Base-by-base conservation (phyloP, 345 rosid species). In the Dovyalis caffra region DNA sequence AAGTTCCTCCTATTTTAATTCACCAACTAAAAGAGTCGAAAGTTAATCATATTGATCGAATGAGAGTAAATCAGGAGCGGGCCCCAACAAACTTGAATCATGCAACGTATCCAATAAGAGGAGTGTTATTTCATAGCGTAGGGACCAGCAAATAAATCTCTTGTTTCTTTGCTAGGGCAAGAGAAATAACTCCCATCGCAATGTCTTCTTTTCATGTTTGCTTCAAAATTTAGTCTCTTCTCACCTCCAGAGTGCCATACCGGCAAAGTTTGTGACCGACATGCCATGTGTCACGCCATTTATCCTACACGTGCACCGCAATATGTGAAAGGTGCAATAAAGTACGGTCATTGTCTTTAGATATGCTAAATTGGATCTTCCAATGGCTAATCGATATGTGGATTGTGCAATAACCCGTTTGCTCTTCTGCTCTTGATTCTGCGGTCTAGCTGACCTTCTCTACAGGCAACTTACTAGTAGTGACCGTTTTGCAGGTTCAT, bases 201-300 rank as follows among this genome's bases (percentile, higher is more conserved):
- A 2, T 10, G 11, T 2, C 45, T 40, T 14, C 11, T 43, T 43
- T 64, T 45, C 33, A n/a, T 77, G 67, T 32, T 47, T 78, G 38
- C 25, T 1, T n/a, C 23, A 47, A 57, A 23, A 43, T 68, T 62
- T 71, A 68, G 78, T 73, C 79, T 71, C 45, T 40, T 40, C n/a
- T n/a, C n/a, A n/a, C n/a, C n/a, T n/a, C n/a, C n/a, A n/a, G n/a
- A n/a, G n/a, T n/a, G n/a, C n/a, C n/a, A n/a, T n/a, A n/a, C n/a
- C n/a, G n/a, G n/a, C 47, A 43, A 14, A 43, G 11, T 45, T 5
- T 7, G 26, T 68, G 58, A 29, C 71, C 47, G 5, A 21, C 29
- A 20, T 29, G 38, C 62, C 15, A 3, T 2, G 18, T 43, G 47
- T 56, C 61, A n/a, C 61, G 18, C 18, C 61, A 56, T 56, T 0